Base-by-base conservation (phyloP, 495 filamentous ascomycete species). In the Daldinia decipiens region DNA sequence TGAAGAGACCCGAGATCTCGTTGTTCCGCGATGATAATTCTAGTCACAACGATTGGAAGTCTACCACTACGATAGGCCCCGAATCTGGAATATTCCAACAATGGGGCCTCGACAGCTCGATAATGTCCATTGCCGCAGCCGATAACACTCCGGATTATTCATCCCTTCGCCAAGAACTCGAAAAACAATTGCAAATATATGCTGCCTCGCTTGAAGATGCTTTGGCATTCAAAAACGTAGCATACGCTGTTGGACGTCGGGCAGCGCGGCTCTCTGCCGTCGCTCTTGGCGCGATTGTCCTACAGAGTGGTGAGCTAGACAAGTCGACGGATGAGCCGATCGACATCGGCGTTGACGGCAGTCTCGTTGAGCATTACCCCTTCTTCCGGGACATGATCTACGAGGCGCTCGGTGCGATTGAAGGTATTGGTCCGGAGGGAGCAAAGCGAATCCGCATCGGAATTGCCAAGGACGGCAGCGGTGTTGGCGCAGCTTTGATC, bases 381-480 rank as follows among this genome's bases (percentile, higher is more conserved):
- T 88, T 87, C 68, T 98, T 97, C 77, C 88, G 94, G 71, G 88
- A 87, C 19, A 87, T 92, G 79, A 86, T 97, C 58, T 75, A 87
- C 89, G 91, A 93, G 71, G 91, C 91, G 26, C 78, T 97, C 58
- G 80, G 87, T 24, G 86, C 86, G 60, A 85, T 97, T 17, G 83
- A 89, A 31, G 86, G 89, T 61, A 89, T 97, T 71, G 94, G 93
- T 11, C 78, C 76, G 11, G 82, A 84, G 11, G 92, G 92, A 8
- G 92, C 95, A 59, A 89, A 90, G 79, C 90, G 88, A 78, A 87
- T 98, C 67, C 85, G 92, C 45, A 97, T 98, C 72, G 94, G 93
- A 12, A 93, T 97, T 79, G 94, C 94, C 59, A 95, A 95, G 86
- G 94, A 98, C 81, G 94, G 94, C 53, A 91, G 88, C 63, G 94